Evolutionary conservation across 1,139 yeast genomes (phyloP), one percentile per base, ranked within the genome.

Genomic region (Williopsis jadinii): DNA sequence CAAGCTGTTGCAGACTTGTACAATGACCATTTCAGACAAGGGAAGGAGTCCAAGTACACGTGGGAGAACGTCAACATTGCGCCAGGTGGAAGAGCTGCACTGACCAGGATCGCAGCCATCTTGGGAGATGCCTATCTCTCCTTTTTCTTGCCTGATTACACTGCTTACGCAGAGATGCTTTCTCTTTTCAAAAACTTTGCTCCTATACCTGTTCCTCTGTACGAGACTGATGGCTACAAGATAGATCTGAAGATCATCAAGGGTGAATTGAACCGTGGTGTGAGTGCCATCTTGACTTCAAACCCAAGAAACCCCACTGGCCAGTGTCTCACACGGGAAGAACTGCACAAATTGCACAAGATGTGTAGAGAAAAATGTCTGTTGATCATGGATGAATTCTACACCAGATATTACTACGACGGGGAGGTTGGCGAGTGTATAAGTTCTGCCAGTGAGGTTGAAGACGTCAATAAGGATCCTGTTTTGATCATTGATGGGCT

Each of bases 241-340:
- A 70, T 78, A 35, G 83, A 78, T 53, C 63, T 78, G 51, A 74
- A 75, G 43, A 70, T 74, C 47, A 71, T 78, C 47, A 71, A 70
- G 50, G 68, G 69, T 47, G 84, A 78, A 58, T 65, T 78, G 59
- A 65, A 64, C 39, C 67, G 84, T 53, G 85, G 85, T 37, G 83
- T 78, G 12, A 71, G 78, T 50, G 84, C 84, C 8, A 50, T 63
- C 38, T 59, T 75, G 43, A 78, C 84, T 0, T 77, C 83, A 1
- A 78, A 78, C 54, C 85, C 85, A 13, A 65, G 85, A 61, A 78
- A 78, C 54, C 85, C 85, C 30, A 78, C 85, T 2, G 85, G 85
- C 31, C 73, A 66, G 53, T 70, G 79, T 42, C 68, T 78, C 68
- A 61, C 74, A 3, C 70, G 68, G n/a, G 61, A 62, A 8, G 82